These are phyloP conservation scores for Dryadomyces sulphureus DNA, from an alignment of 2,329 filamentous ascomycete species.

Conservation along the genomic window DNA sequence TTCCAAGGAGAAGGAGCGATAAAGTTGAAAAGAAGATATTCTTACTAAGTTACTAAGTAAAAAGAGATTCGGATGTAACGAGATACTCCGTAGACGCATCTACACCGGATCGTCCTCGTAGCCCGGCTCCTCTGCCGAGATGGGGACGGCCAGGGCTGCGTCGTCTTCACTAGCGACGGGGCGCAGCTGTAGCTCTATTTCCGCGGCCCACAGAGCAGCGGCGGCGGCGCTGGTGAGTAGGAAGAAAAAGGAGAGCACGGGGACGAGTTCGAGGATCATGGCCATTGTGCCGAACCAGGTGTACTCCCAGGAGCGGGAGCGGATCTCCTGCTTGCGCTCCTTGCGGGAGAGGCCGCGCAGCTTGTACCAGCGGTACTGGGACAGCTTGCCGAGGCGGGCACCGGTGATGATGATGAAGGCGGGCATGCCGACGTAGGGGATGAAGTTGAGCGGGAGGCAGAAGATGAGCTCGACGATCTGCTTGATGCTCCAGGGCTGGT, in stretches of 20 bases:
- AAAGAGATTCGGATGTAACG: too few species aligned
- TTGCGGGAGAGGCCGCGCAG: constrained; percentile 60
- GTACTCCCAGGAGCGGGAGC: constrained; percentile 61
- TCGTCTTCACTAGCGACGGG: neutral
- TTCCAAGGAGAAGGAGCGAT: too few species aligned
- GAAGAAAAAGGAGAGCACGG: constrained; percentile 86
- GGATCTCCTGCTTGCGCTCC: constrained; percentile 56
- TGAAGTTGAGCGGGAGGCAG: constrained; percentile 70
- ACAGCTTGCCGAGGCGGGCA: constrained; percentile 71
- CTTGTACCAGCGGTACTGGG: constrained; percentile 84
- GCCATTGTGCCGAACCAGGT: constrained; percentile 86
- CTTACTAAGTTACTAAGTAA: too few species aligned
- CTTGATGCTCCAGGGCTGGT: constrained; percentile 78
- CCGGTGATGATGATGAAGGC: constrained; percentile 82
- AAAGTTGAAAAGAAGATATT: too few species aligned
- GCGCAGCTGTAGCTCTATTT: constrained; percentile 41
- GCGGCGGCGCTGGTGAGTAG: constrained; percentile 76
- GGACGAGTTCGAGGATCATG: constrained; percentile 63
- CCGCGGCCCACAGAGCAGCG: constrained; percentile 72
- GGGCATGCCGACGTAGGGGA: constrained; percentile 69
- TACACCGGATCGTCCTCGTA: constrained; percentile 14
- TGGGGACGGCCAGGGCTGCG: constrained; percentile 31
- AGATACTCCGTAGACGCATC: neutral
- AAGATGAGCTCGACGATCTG: constrained; percentile 77
- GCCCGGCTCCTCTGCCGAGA: constrained; percentile 31